These are phyloP conservation scores for Phialocephala subalpina DNA, from an alignment of 2,329 filamentous ascomycete species.

Conservation along the genomic window DNA sequence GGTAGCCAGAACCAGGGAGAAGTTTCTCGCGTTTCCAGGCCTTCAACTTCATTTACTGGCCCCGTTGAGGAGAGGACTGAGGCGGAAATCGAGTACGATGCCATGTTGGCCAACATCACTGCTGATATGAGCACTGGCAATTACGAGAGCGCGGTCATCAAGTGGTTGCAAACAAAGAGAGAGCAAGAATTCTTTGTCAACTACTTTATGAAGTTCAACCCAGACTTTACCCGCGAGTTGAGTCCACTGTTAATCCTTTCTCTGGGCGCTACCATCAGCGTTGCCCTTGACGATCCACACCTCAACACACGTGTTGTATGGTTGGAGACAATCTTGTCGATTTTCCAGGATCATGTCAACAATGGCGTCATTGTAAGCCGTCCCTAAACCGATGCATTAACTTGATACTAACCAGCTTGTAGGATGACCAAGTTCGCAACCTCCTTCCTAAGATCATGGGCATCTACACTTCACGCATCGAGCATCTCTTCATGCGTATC, in stretches of 20 bases:
- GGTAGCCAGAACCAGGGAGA: slow-evolving; percentile 20
- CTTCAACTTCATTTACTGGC: slow-evolving; percentile 29
- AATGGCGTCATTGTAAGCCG: slow-evolving; percentile 45
- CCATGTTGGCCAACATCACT: slow-evolving; percentile 66
- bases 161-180: slow-evolving; percentile 71
- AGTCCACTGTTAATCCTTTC: slow-evolving; percentile 70
- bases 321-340: slow-evolving; percentile 66
- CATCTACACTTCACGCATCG: slow-evolving; percentile 59
- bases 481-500: slow-evolving; percentile 60
- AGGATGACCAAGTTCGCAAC: slow-evolving; percentile 63
- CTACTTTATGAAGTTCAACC: slow-evolving; percentile 59
- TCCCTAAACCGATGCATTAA: background rate
- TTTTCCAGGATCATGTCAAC: slow-evolving; percentile 49
- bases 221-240: slow-evolving; percentile 61
- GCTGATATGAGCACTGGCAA: slow-evolving; percentile 67
- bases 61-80: slow-evolving; percentile 50
- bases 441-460: slow-evolving; percentile 65
- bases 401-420: slow-evolving; percentile 38
- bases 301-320: slow-evolving; percentile 65
- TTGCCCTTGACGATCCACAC: slow-evolving; percentile 60
- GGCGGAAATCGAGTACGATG: slow-evolving; percentile 63
- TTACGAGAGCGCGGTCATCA: slow-evolving; percentile 69
- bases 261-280: slow-evolving; percentile 69
- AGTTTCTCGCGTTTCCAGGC: slow-evolving; percentile 29
- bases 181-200: slow-evolving; percentile 69